Evolutionary conservation across 768 basidiomycete genomes (phyloP).

Genomic region (Naganishia friedmannii): DNA sequence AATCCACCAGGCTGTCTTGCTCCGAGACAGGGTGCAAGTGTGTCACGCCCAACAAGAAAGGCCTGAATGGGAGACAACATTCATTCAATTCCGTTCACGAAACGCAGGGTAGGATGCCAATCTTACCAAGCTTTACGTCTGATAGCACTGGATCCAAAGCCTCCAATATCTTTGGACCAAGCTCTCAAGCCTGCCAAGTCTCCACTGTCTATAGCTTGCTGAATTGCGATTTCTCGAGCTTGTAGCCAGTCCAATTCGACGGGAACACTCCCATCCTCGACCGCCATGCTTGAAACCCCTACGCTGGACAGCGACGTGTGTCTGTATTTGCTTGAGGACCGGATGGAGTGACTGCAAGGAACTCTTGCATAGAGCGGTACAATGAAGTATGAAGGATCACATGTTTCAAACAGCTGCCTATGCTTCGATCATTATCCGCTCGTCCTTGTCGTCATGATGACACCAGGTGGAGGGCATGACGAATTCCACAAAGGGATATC

Average conservation of each 20-base stretch:
- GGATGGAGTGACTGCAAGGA: background rate
- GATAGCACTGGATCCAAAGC: constrained; percentile 47
- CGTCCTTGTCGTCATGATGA: background rate
- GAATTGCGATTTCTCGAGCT: constrained; percentile 28
- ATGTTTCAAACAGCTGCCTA: background rate
- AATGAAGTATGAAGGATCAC: background rate
- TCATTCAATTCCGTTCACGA: no score
- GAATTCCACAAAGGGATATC: background rate
- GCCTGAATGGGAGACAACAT: background rate
- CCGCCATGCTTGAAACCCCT: background rate
- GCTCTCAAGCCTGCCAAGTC: constrained; percentile 40
- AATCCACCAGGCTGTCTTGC: background rate
- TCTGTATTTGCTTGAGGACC: background rate
- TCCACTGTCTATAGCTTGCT: constrained; percentile 37
- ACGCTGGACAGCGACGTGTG: background rate
- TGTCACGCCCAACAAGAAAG: constrained; percentile 30
- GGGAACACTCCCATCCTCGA: background rate
- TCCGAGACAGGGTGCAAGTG: constrained; percentile 24
- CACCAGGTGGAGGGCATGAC: no score
- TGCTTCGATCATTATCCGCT: background rate
- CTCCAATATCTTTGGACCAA: constrained; percentile 46
- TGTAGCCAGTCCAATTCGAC: constrained; percentile 16
- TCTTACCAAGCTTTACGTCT: constrained; percentile 49
- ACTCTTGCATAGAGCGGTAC: background rate
- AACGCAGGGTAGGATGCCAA: background rate